phyloP scores from a whole-genome alignment of 2,329 filamentous ascomycete species.

The Geoglossum cookeanum region DNA sequence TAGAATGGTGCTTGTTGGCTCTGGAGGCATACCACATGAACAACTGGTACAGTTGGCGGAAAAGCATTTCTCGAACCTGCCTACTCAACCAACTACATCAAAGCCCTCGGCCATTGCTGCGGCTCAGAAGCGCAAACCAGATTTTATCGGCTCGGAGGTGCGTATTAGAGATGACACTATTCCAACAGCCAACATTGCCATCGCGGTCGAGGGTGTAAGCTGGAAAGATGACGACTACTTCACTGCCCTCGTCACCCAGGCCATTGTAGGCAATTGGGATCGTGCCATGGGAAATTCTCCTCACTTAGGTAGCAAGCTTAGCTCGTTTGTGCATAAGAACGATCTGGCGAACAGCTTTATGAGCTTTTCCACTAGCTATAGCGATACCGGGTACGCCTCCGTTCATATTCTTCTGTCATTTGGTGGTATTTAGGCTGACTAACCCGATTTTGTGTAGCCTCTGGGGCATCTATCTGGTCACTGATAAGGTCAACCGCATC shows the following conservation, averaged over 20 bases:
- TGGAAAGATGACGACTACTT: slow-evolving; percentile 99
- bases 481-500: slow-evolving; percentile 67
- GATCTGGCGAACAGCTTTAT: slow-evolving; percentile 99
- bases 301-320: slow-evolving; percentile 96
- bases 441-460: slow-evolving; percentile 42
- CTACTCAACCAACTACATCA: slow-evolving; percentile 54
- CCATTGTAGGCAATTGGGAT: slow-evolving; percentile 99
- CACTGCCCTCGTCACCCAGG: slow-evolving; percentile 90
- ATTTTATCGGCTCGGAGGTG: slow-evolving; percentile 93
- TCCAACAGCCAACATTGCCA: slow-evolving; percentile 90
- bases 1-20: slow-evolving; percentile 95
- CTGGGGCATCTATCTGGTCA: slow-evolving; percentile 98
- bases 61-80: slow-evolving; percentile 76
- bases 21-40: slow-evolving; percentile 83
- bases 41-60: slow-evolving; percentile 91
- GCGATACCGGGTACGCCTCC: slow-evolving; percentile 73
- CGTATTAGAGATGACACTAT: slow-evolving; percentile 91
- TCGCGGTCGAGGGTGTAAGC: slow-evolving; percentile 97
- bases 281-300: slow-evolving; percentile 94
- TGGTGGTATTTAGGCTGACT: neutral
- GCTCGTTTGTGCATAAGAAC: slow-evolving; percentile 82
- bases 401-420: neutral
- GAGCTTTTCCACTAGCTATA: slow-evolving; percentile 99
- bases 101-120: slow-evolving; percentile 53
- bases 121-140: slow-evolving; percentile 66